phyloP scores from a whole-genome alignment of 164 flowering plant species.

The Magnolia changhungtana region DNA sequence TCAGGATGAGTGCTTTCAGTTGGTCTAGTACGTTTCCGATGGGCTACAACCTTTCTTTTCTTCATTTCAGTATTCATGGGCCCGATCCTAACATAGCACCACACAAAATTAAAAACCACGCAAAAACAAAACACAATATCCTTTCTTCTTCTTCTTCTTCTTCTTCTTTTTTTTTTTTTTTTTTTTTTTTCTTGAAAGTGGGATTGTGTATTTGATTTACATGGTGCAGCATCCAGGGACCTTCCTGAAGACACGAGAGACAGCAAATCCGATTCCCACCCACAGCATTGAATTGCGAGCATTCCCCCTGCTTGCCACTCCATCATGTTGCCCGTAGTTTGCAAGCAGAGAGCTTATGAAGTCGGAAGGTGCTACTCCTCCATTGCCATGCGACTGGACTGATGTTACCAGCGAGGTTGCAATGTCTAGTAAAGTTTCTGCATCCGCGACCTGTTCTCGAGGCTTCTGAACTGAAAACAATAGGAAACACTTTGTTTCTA shows the following conservation, averaged over 20 bases:
- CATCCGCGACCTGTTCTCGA: slow-evolving; percentile 95
- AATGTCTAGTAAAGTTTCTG: slow-evolving; percentile 71
- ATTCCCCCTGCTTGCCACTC: slow-evolving; percentile 18
- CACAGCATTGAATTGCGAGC: slow-evolving; percentile 36
- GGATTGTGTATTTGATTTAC: slow-evolving; percentile 29
- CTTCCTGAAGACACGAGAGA: slow-evolving; percentile 42
- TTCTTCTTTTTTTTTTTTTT: neutral
- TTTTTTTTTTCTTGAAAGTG: neutral
- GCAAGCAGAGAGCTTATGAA: slow-evolving; percentile 43
- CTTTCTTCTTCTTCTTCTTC: no score
- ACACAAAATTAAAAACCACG: neutral
- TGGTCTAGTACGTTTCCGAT: slow-evolving; percentile 39
- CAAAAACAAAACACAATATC: neutral
- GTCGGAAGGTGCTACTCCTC: slow-evolving; percentile 61
- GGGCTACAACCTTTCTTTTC: slow-evolving; percentile 46
- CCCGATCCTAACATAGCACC: slow-evolving; percentile 57
- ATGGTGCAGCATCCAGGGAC: slow-evolving; percentile 59
- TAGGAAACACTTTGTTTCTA: neutral
- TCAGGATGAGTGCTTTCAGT: slow-evolving; percentile 55
- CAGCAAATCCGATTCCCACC: slow-evolving; percentile 57
- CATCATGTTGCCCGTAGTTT: slow-evolving; percentile 37
- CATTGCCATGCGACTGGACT: slow-evolving; percentile 45
- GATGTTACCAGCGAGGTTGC: slow-evolving; percentile 53
- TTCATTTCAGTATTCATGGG: slow-evolving; percentile 72
- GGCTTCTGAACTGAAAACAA: slow-evolving; percentile 64